Conservation (phyloP, 148 eudicot species). For the Linanthus parryae region DNA sequence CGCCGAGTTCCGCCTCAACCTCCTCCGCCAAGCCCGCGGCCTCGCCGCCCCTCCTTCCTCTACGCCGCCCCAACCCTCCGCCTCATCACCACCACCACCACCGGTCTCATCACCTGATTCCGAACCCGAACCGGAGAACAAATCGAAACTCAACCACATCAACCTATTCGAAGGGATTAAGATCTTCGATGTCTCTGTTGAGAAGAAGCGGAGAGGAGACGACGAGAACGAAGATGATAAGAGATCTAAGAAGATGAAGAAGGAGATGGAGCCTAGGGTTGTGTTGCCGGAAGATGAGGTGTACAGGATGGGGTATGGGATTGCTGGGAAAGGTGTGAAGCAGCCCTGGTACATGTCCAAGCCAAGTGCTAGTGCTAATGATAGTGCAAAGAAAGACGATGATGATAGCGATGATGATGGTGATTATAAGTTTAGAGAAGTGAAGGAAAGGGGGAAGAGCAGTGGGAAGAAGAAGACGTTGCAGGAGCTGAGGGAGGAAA, state of each 20-base stretch:
- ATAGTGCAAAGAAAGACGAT: conserved; percentile 12
- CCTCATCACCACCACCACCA: not conserved
- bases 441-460: conserved; percentile 14
- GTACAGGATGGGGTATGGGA: conserved; percentile 77
- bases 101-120: conserved; percentile 11
- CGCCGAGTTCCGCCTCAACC: conserved; percentile 50
- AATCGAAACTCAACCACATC: conserved; percentile 57
- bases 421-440: not conserved
- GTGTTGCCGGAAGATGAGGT: conserved; percentile 85
- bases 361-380: too few relatives aligned
- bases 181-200: conserved; percentile 79
- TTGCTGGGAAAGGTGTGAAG: conserved; percentile 84
- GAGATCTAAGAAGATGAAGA: conserved; percentile 45
- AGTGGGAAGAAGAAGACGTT: conserved; percentile 51
- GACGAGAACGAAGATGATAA: conserved; percentile 52
- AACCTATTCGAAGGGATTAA: conserved; percentile 88
- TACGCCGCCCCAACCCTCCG: too few relatives aligned
- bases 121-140: conserved; percentile 21
- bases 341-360: conserved; percentile 79
- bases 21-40: conserved; percentile 83
- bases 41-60: conserved; percentile 19
- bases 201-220: conserved; percentile 16
- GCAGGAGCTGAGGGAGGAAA: conserved; percentile 81
- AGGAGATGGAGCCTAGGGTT: conserved; percentile 42
- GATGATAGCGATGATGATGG: conserved; percentile 12